A percentile compares a stretch with the other conserved stretches of the same genome.
Conservation (phyloP, 208 protist genomes). For the Polymyxa betae region DNA sequence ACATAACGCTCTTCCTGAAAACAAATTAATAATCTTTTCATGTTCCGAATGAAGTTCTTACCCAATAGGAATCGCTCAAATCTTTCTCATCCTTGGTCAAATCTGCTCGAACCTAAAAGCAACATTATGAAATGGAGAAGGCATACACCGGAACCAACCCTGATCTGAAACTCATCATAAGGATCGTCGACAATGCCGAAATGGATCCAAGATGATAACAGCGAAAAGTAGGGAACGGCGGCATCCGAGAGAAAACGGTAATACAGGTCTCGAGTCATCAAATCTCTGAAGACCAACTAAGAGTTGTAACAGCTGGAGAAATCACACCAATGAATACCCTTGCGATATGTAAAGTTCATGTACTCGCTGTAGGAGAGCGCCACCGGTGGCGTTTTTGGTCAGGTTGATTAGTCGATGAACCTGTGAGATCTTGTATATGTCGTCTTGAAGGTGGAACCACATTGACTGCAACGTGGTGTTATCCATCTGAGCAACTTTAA, state of each 20-base stretch:
- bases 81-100: conserved; percentile 31
- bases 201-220: conserved; percentile 44
- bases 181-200: conserved; percentile 47
- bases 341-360: background rate
- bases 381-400: background rate
- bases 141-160: background rate
- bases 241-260: background rate
- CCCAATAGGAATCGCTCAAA: conserved; percentile 13
- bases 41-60: background rate
- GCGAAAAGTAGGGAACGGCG: background rate
- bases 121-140: background rate
- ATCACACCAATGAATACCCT: background rate
- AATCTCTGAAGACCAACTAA: background rate
- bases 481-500: conserved; percentile 41
- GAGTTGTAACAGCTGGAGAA: background rate
- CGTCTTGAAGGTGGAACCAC: conserved; percentile 38
- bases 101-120: background rate
- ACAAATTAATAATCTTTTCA: background rate
- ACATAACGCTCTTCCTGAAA: conserved; percentile 9
- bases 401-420: background rate
- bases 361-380: background rate
- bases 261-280: background rate
- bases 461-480: background rate
- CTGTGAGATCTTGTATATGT: background rate
- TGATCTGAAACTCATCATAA: conserved; percentile 45